Base-by-base conservation (phyloP, 1,284 basidiomycete species). In the Malassezia psittaci region DNA sequence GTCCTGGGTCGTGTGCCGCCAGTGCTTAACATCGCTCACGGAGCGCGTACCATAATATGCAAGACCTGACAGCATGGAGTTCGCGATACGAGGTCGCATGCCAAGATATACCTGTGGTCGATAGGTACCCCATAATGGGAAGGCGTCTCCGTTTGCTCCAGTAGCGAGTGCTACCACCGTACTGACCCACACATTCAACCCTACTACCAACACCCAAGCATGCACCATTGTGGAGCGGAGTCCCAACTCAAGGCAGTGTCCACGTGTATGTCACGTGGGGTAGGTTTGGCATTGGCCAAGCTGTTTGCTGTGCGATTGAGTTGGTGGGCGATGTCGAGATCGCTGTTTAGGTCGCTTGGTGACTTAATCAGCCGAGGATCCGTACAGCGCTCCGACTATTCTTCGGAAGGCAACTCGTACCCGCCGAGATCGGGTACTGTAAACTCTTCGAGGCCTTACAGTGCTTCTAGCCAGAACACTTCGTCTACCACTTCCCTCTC, bases 51-150 rank as follows among this genome's bases (percentile, higher is more conserved):
- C 43, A 32, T 62, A 64, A 90, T 90, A 96, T 75, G 91, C 82
- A 39, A 96, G 81, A 36, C 90, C 91, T 3, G 86, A 87, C 83
- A 91, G 82, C 29, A 94, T 80, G 12, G 88, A 89, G 64, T 88
- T 82, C 1, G 90, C 87, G 57, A 88, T 77, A 42, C 84, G 81
- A 18, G 90, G 87, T 43, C 88, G 79, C 50, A 96, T 77, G 32
- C 90, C 90, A 76, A 96, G 93, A 78, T 94, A 96, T 32, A 94
- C 80, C 68, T 89, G 88, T 1, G 90, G 88, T 38, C 90, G 80
- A 74, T 91, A 94, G 0, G 86, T 79, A 3, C 89, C 89, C 90
- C 90, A 94, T n/a, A 89, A 76, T 8, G 84, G 83, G 18, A 67
- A 18, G 9, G 16, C 39, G 42, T 19, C 42, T 21, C 18, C 16